Evolutionary conservation across 2,329 filamentous ascomycete genomes (phyloP).

Genomic region (Calonectria fujianensis): DNA sequence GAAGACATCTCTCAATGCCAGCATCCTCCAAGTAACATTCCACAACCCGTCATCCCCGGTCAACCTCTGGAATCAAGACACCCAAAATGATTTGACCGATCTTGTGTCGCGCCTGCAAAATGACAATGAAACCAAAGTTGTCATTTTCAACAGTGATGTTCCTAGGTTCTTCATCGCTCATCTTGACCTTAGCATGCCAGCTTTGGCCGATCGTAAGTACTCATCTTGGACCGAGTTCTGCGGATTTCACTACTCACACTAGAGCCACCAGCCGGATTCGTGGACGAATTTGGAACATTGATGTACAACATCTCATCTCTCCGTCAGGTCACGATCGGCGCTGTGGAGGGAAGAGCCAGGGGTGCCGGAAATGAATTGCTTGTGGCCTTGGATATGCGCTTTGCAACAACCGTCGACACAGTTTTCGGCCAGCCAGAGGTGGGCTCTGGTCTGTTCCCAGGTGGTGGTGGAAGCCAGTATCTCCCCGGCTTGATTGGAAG

Average conservation of each 20-base stretch:
- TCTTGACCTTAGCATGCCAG: constrained; percentile 12
- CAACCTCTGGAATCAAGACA: constrained; percentile 21
- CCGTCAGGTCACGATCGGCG: constrained; percentile 27
- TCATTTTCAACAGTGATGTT: constrained; percentile 24
- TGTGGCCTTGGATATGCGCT: constrained; percentile 25
- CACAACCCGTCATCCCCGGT: neutral
- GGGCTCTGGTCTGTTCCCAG: constrained; percentile 3
- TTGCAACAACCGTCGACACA: constrained; percentile 7
- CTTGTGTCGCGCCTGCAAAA: constrained; percentile 3
- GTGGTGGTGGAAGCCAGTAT: constrained; percentile 13
- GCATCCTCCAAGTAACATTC: neutral
- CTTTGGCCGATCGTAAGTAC: constrained; percentile 5
- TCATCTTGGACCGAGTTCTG: neutral
- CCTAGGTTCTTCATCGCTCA: constrained; percentile 15
- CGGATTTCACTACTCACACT: neutral
- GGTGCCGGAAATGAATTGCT: constrained; percentile 31
- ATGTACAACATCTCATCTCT: constrained; percentile 26
- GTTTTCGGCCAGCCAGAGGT: constrained; percentile 32
- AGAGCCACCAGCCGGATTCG: neutral
- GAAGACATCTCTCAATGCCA: neutral
- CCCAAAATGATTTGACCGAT: neutral
- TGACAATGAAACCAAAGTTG: constrained; percentile 19
- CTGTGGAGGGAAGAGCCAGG: constrained; percentile 23
- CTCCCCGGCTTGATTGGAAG: constrained; percentile 19
- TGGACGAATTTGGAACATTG: neutral